These are phyloP conservation scores for Nicotiana obtusifolia DNA, from an alignment of 257 asterid species.

Conservation along the genomic window DNA sequence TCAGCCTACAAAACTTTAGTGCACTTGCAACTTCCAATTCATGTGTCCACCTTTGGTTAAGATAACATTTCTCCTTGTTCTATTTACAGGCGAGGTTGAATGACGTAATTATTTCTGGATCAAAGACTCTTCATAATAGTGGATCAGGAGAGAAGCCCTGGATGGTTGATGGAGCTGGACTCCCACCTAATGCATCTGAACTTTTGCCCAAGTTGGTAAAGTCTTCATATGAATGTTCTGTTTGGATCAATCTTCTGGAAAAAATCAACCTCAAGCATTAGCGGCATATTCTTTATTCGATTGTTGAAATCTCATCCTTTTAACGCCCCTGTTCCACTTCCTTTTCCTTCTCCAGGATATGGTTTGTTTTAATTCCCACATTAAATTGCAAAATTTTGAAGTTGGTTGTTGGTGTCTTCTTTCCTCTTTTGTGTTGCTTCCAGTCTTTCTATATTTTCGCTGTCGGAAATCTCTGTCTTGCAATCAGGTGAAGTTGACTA, in stretches of 20 bases:
- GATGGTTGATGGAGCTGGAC: conserved; percentile 40
- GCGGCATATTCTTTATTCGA: neutral
- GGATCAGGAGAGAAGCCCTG: conserved; percentile 26
- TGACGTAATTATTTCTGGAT: conserved; percentile 23
- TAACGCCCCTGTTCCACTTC: neutral
- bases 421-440: neutral
- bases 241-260: neutral
- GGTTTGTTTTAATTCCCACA: neutral
- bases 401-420: neutral
- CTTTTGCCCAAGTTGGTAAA: conserved; percentile 27
- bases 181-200: conserved; percentile 29
- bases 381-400: neutral
- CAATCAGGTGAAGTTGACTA: conserved; percentile 66
- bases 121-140: conserved; percentile 10
- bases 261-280: neutral
- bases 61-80: neutral
- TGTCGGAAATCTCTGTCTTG: neutral
- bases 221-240: neutral
- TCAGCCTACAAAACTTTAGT: too few species aligned
- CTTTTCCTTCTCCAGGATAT: neutral
- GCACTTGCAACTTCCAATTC: too few species aligned
- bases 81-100: conserved; percentile 22
- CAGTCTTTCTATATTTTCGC: neutral
- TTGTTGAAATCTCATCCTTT: neutral
- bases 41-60: neutral